These are phyloP conservation scores for Fusarium palustre DNA, from an alignment of 2,329 filamentous ascomycete species.

Conservation along the genomic window DNA sequence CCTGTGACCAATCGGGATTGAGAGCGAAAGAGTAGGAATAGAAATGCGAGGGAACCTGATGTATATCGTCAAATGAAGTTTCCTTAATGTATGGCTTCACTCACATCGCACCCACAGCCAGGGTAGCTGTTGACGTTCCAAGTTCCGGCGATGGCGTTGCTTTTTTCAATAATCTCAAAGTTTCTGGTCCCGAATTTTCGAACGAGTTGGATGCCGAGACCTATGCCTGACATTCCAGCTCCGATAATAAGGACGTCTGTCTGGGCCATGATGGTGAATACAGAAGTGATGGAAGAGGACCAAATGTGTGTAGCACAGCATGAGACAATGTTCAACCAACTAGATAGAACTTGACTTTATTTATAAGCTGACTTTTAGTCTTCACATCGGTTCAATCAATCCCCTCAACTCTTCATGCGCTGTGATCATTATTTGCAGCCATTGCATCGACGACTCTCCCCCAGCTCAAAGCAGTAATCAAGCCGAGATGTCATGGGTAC, in stretches of 20 bases:
- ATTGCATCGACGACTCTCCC: neutral
- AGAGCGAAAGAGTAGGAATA: slow-evolving; percentile 48
- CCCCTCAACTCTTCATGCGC: too few species aligned
- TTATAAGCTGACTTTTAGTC: neutral
- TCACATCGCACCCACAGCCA: slow-evolving; percentile 45
- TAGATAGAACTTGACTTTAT: neutral
- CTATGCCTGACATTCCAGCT: slow-evolving; percentile 47
- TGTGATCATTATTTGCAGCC: too few species aligned
- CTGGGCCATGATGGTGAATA: neutral
- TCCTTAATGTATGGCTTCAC: neutral
- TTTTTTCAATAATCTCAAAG: slow-evolving; percentile 46
- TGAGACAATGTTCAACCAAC: neutral
- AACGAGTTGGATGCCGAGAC: slow-evolving; percentile 42
- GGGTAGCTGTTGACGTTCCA: slow-evolving; percentile 48
- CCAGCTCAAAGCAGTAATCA: slow-evolving; percentile 2
- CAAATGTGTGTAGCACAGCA: neutral
- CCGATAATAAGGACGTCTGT: slow-evolving; percentile 47
- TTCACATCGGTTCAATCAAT: accelerated
- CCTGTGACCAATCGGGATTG: slow-evolving; percentile 46
- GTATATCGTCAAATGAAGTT: accelerated
- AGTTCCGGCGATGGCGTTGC: slow-evolving; percentile 40
- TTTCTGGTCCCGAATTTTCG: slow-evolving; percentile 29
- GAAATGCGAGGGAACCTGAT: slow-evolving; percentile 45
- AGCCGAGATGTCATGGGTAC: slow-evolving; percentile 3
- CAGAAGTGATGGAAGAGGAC: neutral